Evolutionary conservation across 352 stramenopile species (phyloP), one percentile per base, ranked within the genome.

Genomic region (Thraustochytrium sp.): DNA sequence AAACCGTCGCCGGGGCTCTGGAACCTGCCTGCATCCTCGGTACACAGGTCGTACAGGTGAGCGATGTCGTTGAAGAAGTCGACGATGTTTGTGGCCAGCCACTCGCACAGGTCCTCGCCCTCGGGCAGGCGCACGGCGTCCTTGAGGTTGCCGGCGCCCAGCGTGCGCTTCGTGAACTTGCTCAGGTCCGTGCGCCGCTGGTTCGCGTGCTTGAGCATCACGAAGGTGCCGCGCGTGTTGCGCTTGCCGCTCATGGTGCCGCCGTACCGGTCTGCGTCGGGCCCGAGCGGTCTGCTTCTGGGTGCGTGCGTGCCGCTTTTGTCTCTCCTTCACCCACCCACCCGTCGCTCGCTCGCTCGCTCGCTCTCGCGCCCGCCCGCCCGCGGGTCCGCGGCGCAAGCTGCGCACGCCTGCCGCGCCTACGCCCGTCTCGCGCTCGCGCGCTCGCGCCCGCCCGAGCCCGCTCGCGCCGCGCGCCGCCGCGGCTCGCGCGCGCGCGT

Each of bases 21-120:
- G 77, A 90, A 95, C 23, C 86, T 89, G 34, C 90, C 72, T 2
- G 85, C 85, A 82, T 93, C 92, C 86, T 95, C 91, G 44, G 91
- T 87, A 51, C 96, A 90, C 26, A 94, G 95, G 42, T 92, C 93
- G 82, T 96, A 97, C 55, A 97, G 88, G 49, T 97, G 91, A 72
- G 89, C 94, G 76, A 97, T 92, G 87, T 97, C 93, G 82, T 97
- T 97, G 88, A 95, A 97, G 82, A 96, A 97, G 85, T 97, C 94
- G 29, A 97, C 92, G 94, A 90, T 96, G 86, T 97, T 93, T 1
- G 95, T 91, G 37, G 93, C 93, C 4, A 97, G 88, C 93, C 93
- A 97, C 63, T 96, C 93, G 85, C 95, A 94, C 29, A 93, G 62
- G 53, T 96, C 91, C 89, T 97, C 93, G 21, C 46, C 55, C 11